Base-by-base conservation (phyloP, 2,329 filamentous ascomycete species). In the Ascochyta pisi region DNA sequence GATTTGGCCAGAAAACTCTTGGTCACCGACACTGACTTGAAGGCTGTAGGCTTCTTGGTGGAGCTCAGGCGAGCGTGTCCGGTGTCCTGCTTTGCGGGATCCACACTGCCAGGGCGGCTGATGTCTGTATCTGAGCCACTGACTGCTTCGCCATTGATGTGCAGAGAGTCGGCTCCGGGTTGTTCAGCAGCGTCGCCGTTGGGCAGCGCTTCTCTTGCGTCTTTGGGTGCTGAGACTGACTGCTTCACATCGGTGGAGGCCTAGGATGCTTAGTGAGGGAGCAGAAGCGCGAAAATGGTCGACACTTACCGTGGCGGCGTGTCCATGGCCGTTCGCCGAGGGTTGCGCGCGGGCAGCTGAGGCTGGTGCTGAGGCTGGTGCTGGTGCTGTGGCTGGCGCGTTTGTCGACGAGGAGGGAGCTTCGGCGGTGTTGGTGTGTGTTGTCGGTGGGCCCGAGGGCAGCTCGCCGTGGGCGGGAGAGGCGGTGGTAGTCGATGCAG, bases 21-120 rank as follows among this genome's bases (percentile, higher is more conserved):
- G 64, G 93, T 94, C 64, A 94, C 89, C 5, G 90, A 93, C 43
- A 95, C 89, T 16, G 91, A 86, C 76, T 95, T 96, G 82, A 96
- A 95, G 12, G 87, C 88, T 16, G 87, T 79, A 19, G 88, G 87
- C 76, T 91, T 94, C 82, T 90, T 92, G 60, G 58, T 54, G 16
- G 87, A 81, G 60, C 75, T 77, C 69, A 59, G 88, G 83, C 61
- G 86, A 58, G 78, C 78, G 71, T 91, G 85, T 44, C 82, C 81
- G 66, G 83, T 86, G 53, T 84, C 82, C 55, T 81, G 84, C 71
- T 84, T 83, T 58, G 76, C 75, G 71, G 84, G 81, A 73, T 75
- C 80, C 63, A 75, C 68, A 40, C 70, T 75, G 55, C 85, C 84
- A 46, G 79, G 79, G 67, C 85, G 85, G 58, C 87, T 87, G 64